phyloP scores from a whole-genome alignment of 2,329 filamentous ascomycete genomes.

The Tympanopsis confertula region DNA sequence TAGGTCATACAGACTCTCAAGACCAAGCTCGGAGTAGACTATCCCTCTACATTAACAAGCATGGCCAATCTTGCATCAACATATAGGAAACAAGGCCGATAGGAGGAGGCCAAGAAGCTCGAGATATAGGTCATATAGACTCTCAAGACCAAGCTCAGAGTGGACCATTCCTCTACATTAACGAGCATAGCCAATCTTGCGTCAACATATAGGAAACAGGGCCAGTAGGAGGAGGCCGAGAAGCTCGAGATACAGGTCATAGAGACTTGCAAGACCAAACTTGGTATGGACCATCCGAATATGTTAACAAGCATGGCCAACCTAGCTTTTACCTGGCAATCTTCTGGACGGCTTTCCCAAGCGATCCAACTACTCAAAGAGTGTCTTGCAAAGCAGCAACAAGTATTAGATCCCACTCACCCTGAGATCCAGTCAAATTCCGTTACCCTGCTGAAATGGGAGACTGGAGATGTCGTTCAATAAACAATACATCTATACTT shows the following conservation, averaged over 20 bases:
- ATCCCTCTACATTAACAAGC: neutral
- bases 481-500: too few species aligned
- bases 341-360: too few species aligned
- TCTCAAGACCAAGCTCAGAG: neutral
- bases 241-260: neutral
- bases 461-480: too few species aligned
- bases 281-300: neutral
- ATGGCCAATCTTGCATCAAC: neutral
- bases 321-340: constrained; percentile 1
- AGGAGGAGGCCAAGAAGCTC: neutral
- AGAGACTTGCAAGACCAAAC: neutral
- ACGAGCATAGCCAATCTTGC: neutral
- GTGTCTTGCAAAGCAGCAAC: too few species aligned
- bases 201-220: neutral
- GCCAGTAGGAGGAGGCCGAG: neutral
- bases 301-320: neutral
- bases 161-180: neutral
- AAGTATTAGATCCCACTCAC: too few species aligned
- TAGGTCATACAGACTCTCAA: neutral
- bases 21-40: neutral
- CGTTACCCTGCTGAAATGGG: too few species aligned
- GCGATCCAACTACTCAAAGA: too few species aligned
- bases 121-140: neutral
- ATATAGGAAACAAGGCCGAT: neutral
- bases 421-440: too few species aligned